Evolutionary conservation across 2,329 filamentous ascomycete species (phyloP).

Genomic region (Colletotrichum acutatum): DNA sequence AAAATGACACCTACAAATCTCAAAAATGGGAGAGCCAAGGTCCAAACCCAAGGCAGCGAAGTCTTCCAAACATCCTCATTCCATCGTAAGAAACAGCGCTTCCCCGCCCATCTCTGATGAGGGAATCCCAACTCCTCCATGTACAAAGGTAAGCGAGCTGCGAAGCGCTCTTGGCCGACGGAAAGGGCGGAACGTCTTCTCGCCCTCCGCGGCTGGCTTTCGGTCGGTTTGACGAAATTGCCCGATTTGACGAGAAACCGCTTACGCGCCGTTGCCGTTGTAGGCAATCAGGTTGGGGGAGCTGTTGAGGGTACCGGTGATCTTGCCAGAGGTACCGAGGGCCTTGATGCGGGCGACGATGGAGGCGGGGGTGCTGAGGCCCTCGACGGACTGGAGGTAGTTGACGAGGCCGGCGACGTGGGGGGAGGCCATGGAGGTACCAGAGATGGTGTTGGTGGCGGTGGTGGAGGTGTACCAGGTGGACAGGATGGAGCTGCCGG

Average conservation of each 20-base stretch:
- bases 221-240: neutral
- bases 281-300: slow-evolving; percentile 59
- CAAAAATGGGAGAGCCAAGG: neutral
- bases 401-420: slow-evolving; percentile 70
- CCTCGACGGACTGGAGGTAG: slow-evolving; percentile 63
- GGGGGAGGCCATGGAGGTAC: slow-evolving; percentile 72
- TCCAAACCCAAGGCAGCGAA: neutral
- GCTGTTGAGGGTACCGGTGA: slow-evolving; percentile 46
- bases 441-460: slow-evolving; percentile 59
- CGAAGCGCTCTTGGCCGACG: neutral
- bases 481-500: slow-evolving; percentile 58
- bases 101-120: neutral
- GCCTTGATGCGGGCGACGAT: slow-evolving; percentile 54
- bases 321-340: slow-evolving; percentile 51
- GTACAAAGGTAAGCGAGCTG: neutral
- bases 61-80: neutral
- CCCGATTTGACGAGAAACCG: neutral
- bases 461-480: slow-evolving; percentile 56
- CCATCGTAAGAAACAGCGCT: neutral
- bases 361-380: slow-evolving; percentile 50
- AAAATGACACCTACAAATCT: neutral
- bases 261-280: slow-evolving; percentile 50
- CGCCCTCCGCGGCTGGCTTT: neutral
- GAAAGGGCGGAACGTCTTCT: slow-evolving; percentile 17
- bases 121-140: slow-evolving; percentile 1